Conservation (phyloP, 1,139 yeast genomes). For the Scheffersomyces insectosa region DNA sequence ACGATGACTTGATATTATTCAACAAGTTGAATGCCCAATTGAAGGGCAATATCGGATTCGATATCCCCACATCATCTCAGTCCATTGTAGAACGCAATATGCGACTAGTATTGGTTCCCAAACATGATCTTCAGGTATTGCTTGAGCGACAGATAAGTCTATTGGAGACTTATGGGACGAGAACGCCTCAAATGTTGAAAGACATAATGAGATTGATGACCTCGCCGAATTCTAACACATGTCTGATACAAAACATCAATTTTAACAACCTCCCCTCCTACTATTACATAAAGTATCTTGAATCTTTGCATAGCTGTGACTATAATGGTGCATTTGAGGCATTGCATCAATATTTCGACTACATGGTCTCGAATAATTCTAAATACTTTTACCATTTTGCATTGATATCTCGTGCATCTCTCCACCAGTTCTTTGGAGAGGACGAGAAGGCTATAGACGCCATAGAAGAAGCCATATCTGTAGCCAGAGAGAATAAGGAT, state of each 20-base stretch:
- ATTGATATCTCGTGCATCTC: conserved; percentile 69
- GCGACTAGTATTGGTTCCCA: conserved; percentile 42
- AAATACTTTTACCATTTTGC: conserved; percentile 80
- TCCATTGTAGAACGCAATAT: conserved; percentile 10
- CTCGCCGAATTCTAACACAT: conserved; percentile 39
- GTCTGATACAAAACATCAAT: conserved; percentile 46
- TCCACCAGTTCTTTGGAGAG: conserved; percentile 77
- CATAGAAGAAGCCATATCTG: conserved; percentile 83
- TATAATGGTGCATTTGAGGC: conserved; percentile 74
- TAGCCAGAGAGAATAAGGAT: conserved; percentile 86
- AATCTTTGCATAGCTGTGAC: conserved; percentile 59
- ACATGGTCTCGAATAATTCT: conserved; percentile 71
- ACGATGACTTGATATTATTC: conserved; percentile 18
- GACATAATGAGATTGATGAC: conserved; percentile 49
- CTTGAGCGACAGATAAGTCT: conserved; percentile 58
- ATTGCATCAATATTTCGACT: conserved; percentile 82
- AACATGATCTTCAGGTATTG: conserved; percentile 52
- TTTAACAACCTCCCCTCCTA: conserved; percentile 57
- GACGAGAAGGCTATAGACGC: conserved; percentile 75
- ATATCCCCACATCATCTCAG: conserved; percentile 15
- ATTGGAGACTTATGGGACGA: conserved; percentile 54
- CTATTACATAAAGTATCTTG: conserved; percentile 65
- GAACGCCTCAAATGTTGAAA: conserved; percentile 49
- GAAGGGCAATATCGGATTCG: conserved; percentile 18
- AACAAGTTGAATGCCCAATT: conserved; percentile 23